A percentile compares a stretch with the other conserved stretches of the same genome.
Evolutionary conservation across 2,329 filamentous ascomycete genomes (phyloP).

Genomic region (Blastomyces gilchristii): DNA sequence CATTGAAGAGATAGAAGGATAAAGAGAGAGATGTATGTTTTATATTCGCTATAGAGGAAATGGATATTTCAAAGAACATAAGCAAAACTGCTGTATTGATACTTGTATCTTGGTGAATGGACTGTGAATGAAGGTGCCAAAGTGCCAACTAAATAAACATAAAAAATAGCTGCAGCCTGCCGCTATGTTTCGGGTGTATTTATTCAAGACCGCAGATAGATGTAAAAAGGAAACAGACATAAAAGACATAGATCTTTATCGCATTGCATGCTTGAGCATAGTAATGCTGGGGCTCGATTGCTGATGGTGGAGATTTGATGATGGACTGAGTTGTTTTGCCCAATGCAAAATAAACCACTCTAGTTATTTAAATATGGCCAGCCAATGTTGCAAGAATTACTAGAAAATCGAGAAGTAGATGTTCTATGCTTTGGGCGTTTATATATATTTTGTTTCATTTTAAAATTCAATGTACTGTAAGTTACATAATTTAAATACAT

Average conservation of each 20-base stretch:
- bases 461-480: background rate
- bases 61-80: background rate
- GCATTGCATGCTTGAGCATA: background rate
- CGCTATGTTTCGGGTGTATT: background rate
- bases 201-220: background rate
- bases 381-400: background rate
- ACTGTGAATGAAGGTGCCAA: background rate
- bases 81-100: background rate
- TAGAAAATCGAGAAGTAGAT: background rate
- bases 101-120: background rate
- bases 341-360: too few relatives aligned
- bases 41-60: background rate
- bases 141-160: background rate
- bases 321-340: background rate
- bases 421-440: background rate
- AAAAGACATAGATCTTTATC: background rate
- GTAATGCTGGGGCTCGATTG: background rate
- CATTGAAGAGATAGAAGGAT: conserved; percentile 4
- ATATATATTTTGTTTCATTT: background rate
- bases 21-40: background rate
- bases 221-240: background rate
- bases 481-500: background rate
- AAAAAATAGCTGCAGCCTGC: conserved; percentile 1
- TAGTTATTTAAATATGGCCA: background rate
- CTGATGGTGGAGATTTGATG: background rate